Evolutionary conservation across 495 filamentous ascomycete species (phyloP), one percentile per base, ranked within the genome.

Genomic region (Niebla homalea): DNA sequence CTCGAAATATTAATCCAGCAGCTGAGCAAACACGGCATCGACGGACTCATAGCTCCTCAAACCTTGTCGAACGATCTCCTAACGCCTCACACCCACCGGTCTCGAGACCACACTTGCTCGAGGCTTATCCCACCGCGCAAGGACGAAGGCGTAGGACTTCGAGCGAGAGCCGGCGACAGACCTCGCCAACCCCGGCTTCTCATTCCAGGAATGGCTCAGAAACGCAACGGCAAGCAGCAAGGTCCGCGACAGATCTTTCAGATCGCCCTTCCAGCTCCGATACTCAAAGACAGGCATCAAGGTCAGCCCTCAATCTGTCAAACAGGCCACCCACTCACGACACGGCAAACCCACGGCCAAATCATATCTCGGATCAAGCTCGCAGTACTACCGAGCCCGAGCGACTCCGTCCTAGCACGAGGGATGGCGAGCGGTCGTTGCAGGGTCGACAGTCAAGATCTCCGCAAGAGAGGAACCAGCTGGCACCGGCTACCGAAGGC

Each of bases 181-280:
- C 61, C 22, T 62, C 60, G 11, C 61, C 61, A 8, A 50, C 49
- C 16, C 46, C 57, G 11, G 21, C 57, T 22, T 41, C 48, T 5
- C 50, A 42, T 43, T 39, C 42, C 25, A 46, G 65, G 20, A 53
- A 65, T 4, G 54, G 68, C 3, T 63, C 71, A 36, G 52, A 62
- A 15, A 67, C 69, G 6, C 46, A 62, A 23, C 65, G 64, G 43
- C 67, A 71, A 46, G 70, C 72, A 44, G 63, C 71, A 14, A 68
- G 73, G 25, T 82, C 81, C 36, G 70, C 75, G 43, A 81, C 77
- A 8, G 83, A 87, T 54, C 63, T 84, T 2, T 67, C 64, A n/a
- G 57, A 70, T 16, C 59, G 70, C 51, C 61, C 73, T 11, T 55
- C 49, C 18, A 69, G 64, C 12, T 63, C 64, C 12, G 56, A 56